phyloP scores from a whole-genome alignment of 225 moss, liverwort and hornwort species.

The Ulota crispa region DNA sequence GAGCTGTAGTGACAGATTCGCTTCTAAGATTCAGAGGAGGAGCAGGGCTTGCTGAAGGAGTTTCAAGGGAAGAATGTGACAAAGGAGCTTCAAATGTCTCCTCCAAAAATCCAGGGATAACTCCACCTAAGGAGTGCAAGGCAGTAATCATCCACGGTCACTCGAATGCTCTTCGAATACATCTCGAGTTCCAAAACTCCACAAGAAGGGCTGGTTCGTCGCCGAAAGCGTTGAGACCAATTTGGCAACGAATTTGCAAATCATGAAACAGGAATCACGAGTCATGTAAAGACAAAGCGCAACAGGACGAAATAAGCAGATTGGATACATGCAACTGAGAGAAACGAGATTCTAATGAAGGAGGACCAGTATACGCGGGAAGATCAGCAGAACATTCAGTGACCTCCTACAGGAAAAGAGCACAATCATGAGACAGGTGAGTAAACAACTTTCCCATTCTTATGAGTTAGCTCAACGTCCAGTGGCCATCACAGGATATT shows the following conservation, averaged over 20 bases:
- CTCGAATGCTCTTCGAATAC: not conserved
- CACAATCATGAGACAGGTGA: not conserved
- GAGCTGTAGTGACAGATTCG: conserved; percentile 6
- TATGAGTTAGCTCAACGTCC: not conserved
- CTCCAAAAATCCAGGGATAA: conserved; percentile 8
- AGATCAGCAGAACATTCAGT: conserved; percentile 6
- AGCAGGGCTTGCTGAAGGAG: not conserved
- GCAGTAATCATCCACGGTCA: not conserved
- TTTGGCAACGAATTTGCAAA: not conserved
- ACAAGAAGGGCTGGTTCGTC: no score
- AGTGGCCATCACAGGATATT: not conserved
- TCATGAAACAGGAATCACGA: not conserved
- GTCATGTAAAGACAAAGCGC: not conserved
- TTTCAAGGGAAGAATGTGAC: not conserved
- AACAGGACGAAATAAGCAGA: not conserved
- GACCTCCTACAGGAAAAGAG: not conserved
- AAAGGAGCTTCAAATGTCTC: not conserved
- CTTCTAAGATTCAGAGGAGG: not conserved
- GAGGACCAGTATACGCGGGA: not conserved
- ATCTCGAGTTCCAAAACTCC: not conserved
- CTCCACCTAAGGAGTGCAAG: not conserved
- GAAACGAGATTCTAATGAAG: not conserved
- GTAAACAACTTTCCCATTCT: not conserved
- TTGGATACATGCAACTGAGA: not conserved
- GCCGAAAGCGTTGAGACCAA: not conserved